A percentile compares a stretch with the other conserved stretches of the same genome.
Evolutionary conservation across 371 early-diverging fungal species (phyloP).

Genomic region (Mortierella sp.): DNA sequence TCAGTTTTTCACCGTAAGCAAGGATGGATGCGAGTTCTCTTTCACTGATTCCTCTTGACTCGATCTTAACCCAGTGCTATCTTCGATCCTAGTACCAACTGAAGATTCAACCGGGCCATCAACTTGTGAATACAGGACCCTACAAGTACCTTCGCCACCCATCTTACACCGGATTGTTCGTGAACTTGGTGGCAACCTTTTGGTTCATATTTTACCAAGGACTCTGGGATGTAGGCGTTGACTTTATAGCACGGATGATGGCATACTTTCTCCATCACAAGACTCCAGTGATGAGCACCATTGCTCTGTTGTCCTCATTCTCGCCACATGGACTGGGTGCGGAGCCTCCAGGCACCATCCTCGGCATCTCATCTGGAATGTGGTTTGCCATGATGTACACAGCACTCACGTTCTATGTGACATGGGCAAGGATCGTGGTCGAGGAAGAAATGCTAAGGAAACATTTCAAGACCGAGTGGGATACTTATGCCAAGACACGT

Average conservation of each 20-base stretch:
- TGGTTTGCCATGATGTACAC: background rate
- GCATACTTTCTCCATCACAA: background rate
- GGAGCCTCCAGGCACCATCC: background rate
- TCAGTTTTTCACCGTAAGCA: conserved; percentile 23
- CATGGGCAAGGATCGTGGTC: background rate
- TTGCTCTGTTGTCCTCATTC: background rate
- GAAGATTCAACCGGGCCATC: conserved; percentile 10
- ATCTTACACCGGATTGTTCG: conserved; percentile 11
- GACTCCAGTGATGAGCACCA: background rate
- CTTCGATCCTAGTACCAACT: conserved; percentile 16
- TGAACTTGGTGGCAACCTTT: background rate
- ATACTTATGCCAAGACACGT: conserved; percentile 3
- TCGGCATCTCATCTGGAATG: background rate
- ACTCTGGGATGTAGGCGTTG: background rate
- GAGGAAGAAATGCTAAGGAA: conserved; percentile 11
- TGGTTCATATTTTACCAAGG: conserved; percentile 1
- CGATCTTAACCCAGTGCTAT: too few relatives aligned
- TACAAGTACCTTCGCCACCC: conserved; percentile 26
- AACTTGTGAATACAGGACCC: conserved; percentile 17
- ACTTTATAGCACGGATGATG: background rate
- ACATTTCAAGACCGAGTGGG: conserved; percentile 11
- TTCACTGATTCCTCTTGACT: background rate
- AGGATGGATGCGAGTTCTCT: background rate
- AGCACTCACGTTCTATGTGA: background rate
- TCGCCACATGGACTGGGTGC: background rate